Percentiles rank a stretch among this genome's conserved stretches.
Conservation (phyloP, 2,329 filamentous ascomycete genomes). For the Colletotrichum lupini region DNA sequence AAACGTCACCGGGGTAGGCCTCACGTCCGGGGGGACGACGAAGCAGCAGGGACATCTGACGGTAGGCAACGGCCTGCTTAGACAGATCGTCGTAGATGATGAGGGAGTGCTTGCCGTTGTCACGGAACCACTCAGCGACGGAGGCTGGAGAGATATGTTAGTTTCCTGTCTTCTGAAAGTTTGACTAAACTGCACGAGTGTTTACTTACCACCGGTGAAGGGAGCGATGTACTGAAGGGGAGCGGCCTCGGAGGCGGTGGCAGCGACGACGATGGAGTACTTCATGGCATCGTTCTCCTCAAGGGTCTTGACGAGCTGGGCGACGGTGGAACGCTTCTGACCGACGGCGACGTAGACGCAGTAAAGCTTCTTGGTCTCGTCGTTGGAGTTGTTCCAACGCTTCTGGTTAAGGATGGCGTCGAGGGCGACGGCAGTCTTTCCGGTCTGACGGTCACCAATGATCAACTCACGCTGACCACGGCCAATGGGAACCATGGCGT, state of each 20-base stretch:
- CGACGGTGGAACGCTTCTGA: conserved; percentile 99
- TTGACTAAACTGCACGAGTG: not conserved
- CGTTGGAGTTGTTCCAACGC: conserved; percentile 89
- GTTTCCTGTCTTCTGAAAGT: not conserved
- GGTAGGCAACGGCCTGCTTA: conserved; percentile 98
- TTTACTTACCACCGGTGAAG: conserved; percentile 75
- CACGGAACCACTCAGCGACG: conserved; percentile 81
- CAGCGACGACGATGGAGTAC: conserved; percentile 93
- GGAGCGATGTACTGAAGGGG: conserved; percentile 94
- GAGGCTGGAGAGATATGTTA: conserved; percentile 43
- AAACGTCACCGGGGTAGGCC: conserved; percentile 98
- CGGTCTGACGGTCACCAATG: conserved; percentile 99
- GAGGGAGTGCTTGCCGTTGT: conserved; percentile 88
- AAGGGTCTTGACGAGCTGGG: conserved; percentile 99
- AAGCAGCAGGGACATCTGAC: conserved; percentile 98
- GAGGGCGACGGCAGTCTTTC: conserved; percentile 98
- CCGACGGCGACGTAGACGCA: conserved; percentile 99
- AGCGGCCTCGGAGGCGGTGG: conserved; percentile 96
- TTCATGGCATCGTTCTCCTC: conserved; percentile 99
- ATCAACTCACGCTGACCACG: conserved; percentile 99
- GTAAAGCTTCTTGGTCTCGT: conserved; percentile 99
- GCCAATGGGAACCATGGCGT: conserved; percentile 99
- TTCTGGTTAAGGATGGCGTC: conserved; percentile 99
- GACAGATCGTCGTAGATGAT: conserved; percentile 95
- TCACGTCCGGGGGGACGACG: conserved; percentile 98